These are phyloP conservation scores for Elasticomyces elasticus DNA, from an alignment of 495 filamentous ascomycete genomes.

Conservation along the genomic window DNA sequence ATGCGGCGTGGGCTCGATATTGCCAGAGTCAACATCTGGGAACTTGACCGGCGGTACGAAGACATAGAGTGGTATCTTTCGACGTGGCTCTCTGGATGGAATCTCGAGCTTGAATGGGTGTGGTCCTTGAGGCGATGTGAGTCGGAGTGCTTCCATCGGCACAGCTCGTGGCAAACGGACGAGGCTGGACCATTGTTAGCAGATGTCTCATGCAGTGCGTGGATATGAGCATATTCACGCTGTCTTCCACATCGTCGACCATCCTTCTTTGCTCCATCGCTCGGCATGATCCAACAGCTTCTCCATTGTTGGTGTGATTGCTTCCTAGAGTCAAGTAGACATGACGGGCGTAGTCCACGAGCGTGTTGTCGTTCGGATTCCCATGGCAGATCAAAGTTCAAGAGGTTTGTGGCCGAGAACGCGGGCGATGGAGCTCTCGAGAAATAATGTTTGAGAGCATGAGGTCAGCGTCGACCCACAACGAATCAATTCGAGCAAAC, in stretches of 20 bases:
- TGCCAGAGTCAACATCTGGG: not conserved
- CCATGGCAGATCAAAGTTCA: not conserved
- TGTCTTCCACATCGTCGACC: conserved; percentile 14
- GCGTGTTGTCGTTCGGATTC: no score
- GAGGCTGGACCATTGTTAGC: no score
- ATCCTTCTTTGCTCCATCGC: conserved; percentile 5
- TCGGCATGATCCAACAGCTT: conserved; percentile 1
- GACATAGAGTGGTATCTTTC: conserved; percentile 11
- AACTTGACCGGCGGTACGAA: conserved; percentile 17
- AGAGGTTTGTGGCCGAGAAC: no score
- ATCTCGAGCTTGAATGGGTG: conserved; percentile 13
- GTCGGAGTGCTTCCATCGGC: conserved; percentile 6
- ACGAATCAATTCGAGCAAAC: no score
- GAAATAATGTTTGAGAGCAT: not conserved
- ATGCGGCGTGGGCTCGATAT: conserved; percentile 8
- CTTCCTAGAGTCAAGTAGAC: no score
- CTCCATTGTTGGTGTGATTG: not conserved
- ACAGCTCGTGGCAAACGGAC: conserved; percentile 13
- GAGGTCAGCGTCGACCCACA: not conserved
- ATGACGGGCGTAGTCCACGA: no score
- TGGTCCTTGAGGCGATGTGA: conserved; percentile 10
- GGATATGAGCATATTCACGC: no score
- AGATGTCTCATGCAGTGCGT: no score
- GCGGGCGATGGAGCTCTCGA: not conserved
- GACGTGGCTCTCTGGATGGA: conserved; percentile 10